phyloP scores from a whole-genome alignment of 805 yeast species.

The Priceomyces carsonii region DNA sequence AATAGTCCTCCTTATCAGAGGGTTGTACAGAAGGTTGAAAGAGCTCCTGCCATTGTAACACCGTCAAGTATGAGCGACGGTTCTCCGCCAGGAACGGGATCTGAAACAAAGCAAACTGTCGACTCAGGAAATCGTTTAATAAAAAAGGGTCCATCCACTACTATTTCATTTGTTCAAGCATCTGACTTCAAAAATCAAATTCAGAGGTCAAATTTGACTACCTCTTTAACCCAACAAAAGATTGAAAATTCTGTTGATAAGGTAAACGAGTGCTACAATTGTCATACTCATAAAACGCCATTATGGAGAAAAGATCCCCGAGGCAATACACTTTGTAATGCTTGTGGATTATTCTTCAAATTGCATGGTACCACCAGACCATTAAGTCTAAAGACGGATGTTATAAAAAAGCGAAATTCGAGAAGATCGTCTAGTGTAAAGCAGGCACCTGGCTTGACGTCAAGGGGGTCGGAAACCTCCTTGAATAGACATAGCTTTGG shows the following conservation, averaged over 20 bases:
- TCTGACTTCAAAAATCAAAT: constrained; percentile 5
- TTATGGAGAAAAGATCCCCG: constrained; percentile 61
- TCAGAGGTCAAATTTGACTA: constrained; percentile 22
- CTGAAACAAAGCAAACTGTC: neutral
- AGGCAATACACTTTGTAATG: constrained; percentile 64
- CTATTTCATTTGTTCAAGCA: constrained; percentile 16
- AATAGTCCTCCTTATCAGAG: constrained; percentile 16
- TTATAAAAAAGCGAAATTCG: constrained; percentile 57
- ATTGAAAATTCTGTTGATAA: constrained; percentile 8
- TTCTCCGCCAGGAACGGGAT: constrained; percentile 4
- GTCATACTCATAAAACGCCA: constrained; percentile 61
- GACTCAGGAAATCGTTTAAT: constrained; percentile 8
- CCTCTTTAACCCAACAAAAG: constrained; percentile 17
- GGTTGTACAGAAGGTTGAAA: constrained; percentile 3
- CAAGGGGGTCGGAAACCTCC: constrained; percentile 4
- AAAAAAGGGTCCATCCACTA: constrained; percentile 19
- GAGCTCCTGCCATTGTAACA: constrained; percentile 17
- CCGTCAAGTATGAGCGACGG: constrained; percentile 32
- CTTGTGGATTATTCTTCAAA: constrained; percentile 62
- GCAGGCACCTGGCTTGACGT: neutral
- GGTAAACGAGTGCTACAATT: constrained; percentile 52
- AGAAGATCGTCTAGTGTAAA: constrained; percentile 24
- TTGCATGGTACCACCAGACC: constrained; percentile 66
- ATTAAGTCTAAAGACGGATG: constrained; percentile 55
- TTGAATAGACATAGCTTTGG: constrained; percentile 3